A percentile compares a stretch with the other conserved stretches of the same genome.
phyloP scores from a whole-genome alignment of 2,329 filamentous ascomycete species.

The Orbilia ellipsospora region DNA sequence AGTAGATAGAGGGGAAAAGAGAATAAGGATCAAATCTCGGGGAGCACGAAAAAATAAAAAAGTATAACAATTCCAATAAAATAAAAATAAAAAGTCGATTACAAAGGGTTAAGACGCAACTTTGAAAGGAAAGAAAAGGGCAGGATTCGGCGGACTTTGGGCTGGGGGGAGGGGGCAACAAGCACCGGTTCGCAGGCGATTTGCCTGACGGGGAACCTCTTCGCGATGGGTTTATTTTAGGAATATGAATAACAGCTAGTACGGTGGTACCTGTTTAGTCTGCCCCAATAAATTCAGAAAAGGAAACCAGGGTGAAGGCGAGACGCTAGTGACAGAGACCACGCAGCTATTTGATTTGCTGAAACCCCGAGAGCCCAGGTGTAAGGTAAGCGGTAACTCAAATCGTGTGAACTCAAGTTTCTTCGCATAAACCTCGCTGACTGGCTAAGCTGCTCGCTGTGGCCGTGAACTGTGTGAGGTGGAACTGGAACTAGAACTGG shows the following conservation, averaged over 20 bases:
- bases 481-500: too few species aligned
- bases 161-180: conserved; percentile 21
- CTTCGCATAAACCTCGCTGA: conserved; percentile 6
- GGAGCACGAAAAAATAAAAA: conserved; percentile 20
- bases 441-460: too few species aligned
- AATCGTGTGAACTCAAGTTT: conserved; percentile 32
- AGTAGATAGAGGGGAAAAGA: conserved; percentile 30
- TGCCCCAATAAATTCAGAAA: conserved; percentile 44
- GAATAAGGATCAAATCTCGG: conserved; percentile 21
- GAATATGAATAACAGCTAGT: conserved; percentile 15
- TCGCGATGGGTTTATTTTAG: conserved; percentile 54
- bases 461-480: too few species aligned
- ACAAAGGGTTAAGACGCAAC: conserved; percentile 14
- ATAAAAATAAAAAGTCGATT: conserved; percentile 1
- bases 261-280: conserved; percentile 24
- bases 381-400: conserved; percentile 53
- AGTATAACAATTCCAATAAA: background rate
- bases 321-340: conserved; percentile 50
- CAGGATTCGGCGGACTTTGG: conserved; percentile 5
- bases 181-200: conserved; percentile 54
- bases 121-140: conserved; percentile 12
- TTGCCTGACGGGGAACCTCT: conserved; percentile 53
- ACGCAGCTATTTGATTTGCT: conserved; percentile 50
- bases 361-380: conserved; percentile 50
- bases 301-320: conserved; percentile 52